Percentiles rank a stretch among this genome's conserved stretches.
These are phyloP conservation scores for Akanthomyces dipterigenus DNA, from an alignment of 2,329 filamentous ascomycete genomes.

Conservation along the genomic window DNA sequence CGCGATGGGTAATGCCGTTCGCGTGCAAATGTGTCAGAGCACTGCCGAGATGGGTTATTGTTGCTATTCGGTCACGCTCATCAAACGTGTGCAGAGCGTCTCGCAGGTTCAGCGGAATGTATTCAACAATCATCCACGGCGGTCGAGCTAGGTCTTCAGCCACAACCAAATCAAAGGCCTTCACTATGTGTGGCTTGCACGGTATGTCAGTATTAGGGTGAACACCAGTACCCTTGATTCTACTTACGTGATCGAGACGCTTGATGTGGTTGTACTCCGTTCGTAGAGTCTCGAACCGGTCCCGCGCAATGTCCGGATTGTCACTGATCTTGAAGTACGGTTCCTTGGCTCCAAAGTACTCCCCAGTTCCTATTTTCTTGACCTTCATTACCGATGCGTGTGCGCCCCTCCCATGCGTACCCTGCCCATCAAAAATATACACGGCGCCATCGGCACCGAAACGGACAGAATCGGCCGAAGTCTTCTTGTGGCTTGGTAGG, in stretches of 20 bases:
- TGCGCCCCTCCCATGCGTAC: background rate
- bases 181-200: slow-evolving; percentile 11
- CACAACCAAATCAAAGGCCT: slow-evolving; percentile 7
- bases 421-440: background rate
- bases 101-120: slow-evolving; percentile 9
- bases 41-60: slow-evolving; percentile 5
- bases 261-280: slow-evolving; percentile 9
- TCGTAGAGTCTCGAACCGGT: slow-evolving; percentile 5
- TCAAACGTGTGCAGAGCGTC: background rate
- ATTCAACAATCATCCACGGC: slow-evolving; percentile 13
- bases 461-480: background rate
- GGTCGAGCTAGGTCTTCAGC: slow-evolving; percentile 8
- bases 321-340: slow-evolving; percentile 11
- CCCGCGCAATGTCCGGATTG: slow-evolving; percentile 3
- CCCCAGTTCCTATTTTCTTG: background rate
- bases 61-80: background rate
- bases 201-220: background rate
- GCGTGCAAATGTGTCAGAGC: slow-evolving; percentile 6
- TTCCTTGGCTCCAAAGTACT: slow-evolving; percentile 10
- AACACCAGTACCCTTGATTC: background rate
- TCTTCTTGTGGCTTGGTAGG: background rate
- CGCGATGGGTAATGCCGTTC: slow-evolving; percentile 2
- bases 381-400: slow-evolving; percentile 13
- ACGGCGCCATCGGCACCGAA: background rate
- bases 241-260: slow-evolving; percentile 12